These are phyloP conservation scores for Neurospora sp. DNA, from an alignment of 2,329 filamentous ascomycete species.

Conservation along the genomic window DNA sequence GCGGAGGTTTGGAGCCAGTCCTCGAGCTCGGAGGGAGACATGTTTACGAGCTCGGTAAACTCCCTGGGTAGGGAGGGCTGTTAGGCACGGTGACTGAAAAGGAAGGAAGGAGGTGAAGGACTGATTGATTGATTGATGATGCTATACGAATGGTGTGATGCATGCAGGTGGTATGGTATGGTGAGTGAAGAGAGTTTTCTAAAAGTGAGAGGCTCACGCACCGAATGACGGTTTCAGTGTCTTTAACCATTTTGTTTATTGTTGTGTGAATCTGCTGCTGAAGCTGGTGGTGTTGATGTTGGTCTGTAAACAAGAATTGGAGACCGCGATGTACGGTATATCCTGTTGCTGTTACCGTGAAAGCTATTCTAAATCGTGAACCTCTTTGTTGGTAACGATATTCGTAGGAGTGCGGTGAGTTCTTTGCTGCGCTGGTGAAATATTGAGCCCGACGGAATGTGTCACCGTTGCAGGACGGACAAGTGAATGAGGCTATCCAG, in stretches of 20 bases:
- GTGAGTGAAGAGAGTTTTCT: not conserved
- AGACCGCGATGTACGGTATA: not conserved
- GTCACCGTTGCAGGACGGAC: not conserved
- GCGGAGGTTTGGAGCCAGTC: constrained; percentile 29
- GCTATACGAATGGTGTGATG: too few species aligned
- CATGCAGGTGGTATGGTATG: not conserved
- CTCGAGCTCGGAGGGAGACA: constrained; percentile 42
- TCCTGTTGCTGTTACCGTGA: not conserved
- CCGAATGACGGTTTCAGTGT: constrained; percentile 3
- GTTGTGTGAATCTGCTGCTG: not conserved
- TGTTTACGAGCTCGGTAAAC: constrained; percentile 51
- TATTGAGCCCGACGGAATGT: not conserved
- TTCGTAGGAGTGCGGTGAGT: too few species aligned
- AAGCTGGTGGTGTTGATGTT: not conserved
- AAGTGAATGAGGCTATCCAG: not conserved
- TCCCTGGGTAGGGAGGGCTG: too few species aligned
- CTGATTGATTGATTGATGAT: too few species aligned
- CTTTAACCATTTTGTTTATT: constrained; percentile 3
- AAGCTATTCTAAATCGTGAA: too few species aligned
- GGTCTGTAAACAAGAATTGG: not conserved
- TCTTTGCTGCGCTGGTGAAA: not conserved
- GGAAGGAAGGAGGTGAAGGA: too few species aligned
- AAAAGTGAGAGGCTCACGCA: not conserved
- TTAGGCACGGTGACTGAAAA: too few species aligned
- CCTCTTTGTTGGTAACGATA: too few species aligned